Evolutionary conservation across 2,329 filamentous ascomycete genomes (phyloP), one percentile per base, ranked within the genome.

Genomic region (Teratosphaeria destructans): DNA sequence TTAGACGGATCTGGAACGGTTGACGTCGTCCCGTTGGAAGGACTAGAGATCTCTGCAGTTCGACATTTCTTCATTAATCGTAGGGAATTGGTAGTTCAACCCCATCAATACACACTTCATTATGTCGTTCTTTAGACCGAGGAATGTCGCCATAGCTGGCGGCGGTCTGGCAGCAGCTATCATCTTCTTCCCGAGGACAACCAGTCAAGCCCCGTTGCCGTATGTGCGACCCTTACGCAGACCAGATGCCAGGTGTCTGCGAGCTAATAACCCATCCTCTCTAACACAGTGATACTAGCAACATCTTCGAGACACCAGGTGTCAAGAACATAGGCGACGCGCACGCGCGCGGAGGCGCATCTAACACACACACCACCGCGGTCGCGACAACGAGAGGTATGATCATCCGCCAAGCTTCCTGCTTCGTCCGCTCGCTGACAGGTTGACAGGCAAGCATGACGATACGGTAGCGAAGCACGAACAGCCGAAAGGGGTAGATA

Each of bases 291-390:
- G 16, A n/a, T 12, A 27, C 19, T 47, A 66, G 65, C 35, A 67
- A 70, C 57, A 61, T 67, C 7, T 70, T 74, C 61, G 65, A 73
- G 56, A 74, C 72, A 3, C 70, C 66, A 37, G 72, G 65, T 55
- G 65, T 68, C 16, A 67, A 72, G 60, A 70, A 70, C 62, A 68
- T 75, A 26, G 70, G 65, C 53, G 65, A 72, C 58, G 61, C 70
- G 49, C 72, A 67, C 57, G 70, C 72, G 7, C 60, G 68, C 39
- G 72, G 68, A 8, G 73, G 73, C 29, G 73, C 68, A 7, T 65
- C 66, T 34, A 66, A 67, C 52, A 73, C 67, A 35, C 72, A 74
- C 62, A 62, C 65, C 29, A 70, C 73, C 1, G 73, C 63, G 27
- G 63, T 68, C 26, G 72, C 71, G 14, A 74, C 73, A 34, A 65